These are phyloP conservation scores for Solanum sitiens DNA, from an alignment of 257 asterid genomes.

Conservation along the genomic window DNA sequence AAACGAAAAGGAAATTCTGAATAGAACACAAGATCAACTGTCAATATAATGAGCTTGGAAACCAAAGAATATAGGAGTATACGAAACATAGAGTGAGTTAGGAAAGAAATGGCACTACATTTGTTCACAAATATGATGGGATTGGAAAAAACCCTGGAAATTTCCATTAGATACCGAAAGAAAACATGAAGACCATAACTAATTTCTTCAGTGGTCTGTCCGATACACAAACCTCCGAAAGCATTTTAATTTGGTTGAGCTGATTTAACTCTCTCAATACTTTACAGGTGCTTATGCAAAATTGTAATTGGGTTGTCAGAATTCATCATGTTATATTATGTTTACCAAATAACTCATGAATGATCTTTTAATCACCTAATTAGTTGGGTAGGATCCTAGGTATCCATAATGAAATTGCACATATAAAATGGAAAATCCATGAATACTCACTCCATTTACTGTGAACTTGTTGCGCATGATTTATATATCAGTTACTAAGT, in stretches of 20 bases:
- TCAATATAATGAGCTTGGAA: neutral
- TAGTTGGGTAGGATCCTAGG: neutral
- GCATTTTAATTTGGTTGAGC: neutral
- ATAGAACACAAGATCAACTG: conserved; percentile 7
- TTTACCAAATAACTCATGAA: neutral
- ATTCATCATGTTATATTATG: neutral
- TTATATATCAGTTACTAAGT: neutral
- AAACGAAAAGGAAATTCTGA: conserved; percentile 76
- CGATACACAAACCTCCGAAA: neutral
- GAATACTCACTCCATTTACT: neutral
- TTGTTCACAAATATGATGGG: neutral
- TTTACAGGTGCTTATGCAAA: neutral
- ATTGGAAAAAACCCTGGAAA: neutral
- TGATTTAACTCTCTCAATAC: neutral
- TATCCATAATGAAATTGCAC: neutral
- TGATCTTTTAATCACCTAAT: neutral
- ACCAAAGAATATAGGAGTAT: neutral
- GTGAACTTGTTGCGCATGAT: neutral
- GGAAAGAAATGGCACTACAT: neutral
- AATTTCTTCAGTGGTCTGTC: neutral
- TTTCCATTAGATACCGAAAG: neutral
- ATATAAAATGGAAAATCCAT: neutral
- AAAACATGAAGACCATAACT: neutral
- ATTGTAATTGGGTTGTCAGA: neutral
- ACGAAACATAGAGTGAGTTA: neutral